Evolutionary conservation across 257 asterid genomes (phyloP).

Genomic region (Capsicum baccatum): DNA sequence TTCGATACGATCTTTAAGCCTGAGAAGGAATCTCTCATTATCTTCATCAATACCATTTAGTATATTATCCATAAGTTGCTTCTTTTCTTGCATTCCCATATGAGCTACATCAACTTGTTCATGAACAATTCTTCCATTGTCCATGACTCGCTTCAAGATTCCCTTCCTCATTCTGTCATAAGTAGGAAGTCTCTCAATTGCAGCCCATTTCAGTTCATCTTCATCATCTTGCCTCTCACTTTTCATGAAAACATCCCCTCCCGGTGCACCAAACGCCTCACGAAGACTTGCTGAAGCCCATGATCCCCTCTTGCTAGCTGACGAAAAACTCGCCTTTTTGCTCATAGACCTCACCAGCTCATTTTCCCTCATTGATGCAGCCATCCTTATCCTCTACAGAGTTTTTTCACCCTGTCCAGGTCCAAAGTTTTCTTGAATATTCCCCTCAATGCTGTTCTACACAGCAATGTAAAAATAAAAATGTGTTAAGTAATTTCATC

Average conservation of each 20-base stretch:
- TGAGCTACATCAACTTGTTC: constrained; percentile 68
- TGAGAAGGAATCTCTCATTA: constrained; percentile 63
- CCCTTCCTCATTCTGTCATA: constrained; percentile 75
- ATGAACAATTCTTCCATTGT: constrained; percentile 61
- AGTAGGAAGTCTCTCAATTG: constrained; percentile 85
- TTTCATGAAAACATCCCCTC: constrained; percentile 64
- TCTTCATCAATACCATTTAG: constrained; percentile 71
- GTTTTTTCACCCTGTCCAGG: constrained; percentile 24
- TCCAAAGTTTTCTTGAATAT: not conserved
- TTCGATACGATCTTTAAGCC: constrained; percentile 67
- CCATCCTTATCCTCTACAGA: constrained; percentile 51
- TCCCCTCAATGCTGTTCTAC: not conserved
- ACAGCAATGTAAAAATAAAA: not conserved
- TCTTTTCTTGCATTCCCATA: constrained; percentile 64
- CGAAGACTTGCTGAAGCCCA: constrained; percentile 76
- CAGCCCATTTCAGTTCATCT: constrained; percentile 85
- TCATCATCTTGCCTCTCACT: constrained; percentile 74
- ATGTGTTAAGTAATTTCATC: not conserved
- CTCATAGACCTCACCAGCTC: constrained; percentile 68
- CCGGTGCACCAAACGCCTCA: constrained; percentile 62
- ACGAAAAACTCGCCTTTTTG: constrained; percentile 56
- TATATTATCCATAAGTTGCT: constrained; percentile 67
- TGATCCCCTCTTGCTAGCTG: constrained; percentile 54
- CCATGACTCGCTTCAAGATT: constrained; percentile 64
- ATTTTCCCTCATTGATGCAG: constrained; percentile 52